phyloP scores from a whole-genome alignment of 352 stramenopile species.

The Aphanomyces stellatus region DNA sequence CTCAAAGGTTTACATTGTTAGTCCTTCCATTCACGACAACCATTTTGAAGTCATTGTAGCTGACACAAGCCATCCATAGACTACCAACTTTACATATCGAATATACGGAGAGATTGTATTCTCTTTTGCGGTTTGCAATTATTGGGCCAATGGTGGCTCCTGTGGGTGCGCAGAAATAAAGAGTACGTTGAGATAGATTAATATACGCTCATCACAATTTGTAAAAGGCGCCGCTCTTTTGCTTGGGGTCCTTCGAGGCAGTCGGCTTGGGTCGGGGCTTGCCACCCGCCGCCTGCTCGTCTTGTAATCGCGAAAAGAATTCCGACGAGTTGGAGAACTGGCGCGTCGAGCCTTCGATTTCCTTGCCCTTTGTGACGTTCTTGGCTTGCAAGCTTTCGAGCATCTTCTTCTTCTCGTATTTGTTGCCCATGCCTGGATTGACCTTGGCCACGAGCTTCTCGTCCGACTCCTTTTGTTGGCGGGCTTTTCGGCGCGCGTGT shows the following conservation, averaged over 20 bases:
- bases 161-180: not conserved
- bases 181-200: not conserved
- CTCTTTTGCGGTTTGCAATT: no score
- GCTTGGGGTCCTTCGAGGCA: not conserved
- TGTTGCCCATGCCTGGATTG: slow-evolving; percentile 92
- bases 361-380: slow-evolving; percentile 78
- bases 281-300: not conserved
- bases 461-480: slow-evolving; percentile 83
- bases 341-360: slow-evolving; percentile 69
- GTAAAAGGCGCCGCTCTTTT: slow-evolving; percentile 3
- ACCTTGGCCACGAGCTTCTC: slow-evolving; percentile 90
- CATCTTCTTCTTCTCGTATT: slow-evolving; percentile 93
- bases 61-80: no score
- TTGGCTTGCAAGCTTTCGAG: slow-evolving; percentile 72
- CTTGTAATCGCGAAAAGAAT: slow-evolving; percentile 48
- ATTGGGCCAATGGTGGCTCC: not conserved
- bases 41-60: no score
- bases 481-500: slow-evolving; percentile 82
- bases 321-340: slow-evolving; percentile 85
- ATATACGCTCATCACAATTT: slow-evolving; percentile 9
- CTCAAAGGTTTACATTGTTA: no score
- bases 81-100: no score
- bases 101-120: no score
- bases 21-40: no score
- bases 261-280: not conserved